Base-by-base conservation (phyloP, 129 eudicot species). In the Helianthus tuberosus region DNA sequence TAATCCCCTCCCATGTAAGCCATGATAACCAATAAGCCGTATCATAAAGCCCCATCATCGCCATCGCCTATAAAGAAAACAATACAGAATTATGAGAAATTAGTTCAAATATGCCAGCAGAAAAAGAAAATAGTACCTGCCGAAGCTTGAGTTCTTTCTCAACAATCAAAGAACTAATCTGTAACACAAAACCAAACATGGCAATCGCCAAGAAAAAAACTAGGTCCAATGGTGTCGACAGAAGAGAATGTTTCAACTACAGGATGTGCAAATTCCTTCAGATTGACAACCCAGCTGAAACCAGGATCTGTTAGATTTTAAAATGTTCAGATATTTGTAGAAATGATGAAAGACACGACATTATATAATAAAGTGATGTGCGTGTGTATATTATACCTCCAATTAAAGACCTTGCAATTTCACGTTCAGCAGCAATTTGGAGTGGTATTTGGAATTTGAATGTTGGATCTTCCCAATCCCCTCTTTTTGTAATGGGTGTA, bases 11-110 rank as follows among this genome's bases (percentile, higher is more conserved):
- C 97, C 96, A 95, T 36, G 86, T 75, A 66, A 95, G 79, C 99
- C 99, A 95, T 17, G 99, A 91, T 62, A 95, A 75, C 99, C 99
- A 91, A 78, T 95, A 95, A 64, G 99, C 99, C 2, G 97, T 86
- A 75, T 95, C 99, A 75, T 95, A 91, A 66, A 95, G 96, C 54
- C 99, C 99, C 99, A 95, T 95, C 86, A 91, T 89, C 43, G 89
- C 71, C 97, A 95, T 89, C n/a, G 97, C 95, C 97, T 95, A 85
- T 75, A 27, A 71, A 71, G 62, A n/a, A 75, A 74, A 68, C 51
- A 54, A 71, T n/a, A 29, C 11, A 44, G 2, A 53, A 53, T 35
- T 35, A 53, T 67, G 59, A 76, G 14, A 61, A n/a, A 51, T 23
- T 70, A 63, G 58, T 25, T 50, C 9, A 51, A 62, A 25, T 41